Evolutionary conservation across 768 basidiomycete genomes (phyloP), one percentile per base, ranked within the genome.

Genomic region (Leucosporidium yakuticum): DNA sequence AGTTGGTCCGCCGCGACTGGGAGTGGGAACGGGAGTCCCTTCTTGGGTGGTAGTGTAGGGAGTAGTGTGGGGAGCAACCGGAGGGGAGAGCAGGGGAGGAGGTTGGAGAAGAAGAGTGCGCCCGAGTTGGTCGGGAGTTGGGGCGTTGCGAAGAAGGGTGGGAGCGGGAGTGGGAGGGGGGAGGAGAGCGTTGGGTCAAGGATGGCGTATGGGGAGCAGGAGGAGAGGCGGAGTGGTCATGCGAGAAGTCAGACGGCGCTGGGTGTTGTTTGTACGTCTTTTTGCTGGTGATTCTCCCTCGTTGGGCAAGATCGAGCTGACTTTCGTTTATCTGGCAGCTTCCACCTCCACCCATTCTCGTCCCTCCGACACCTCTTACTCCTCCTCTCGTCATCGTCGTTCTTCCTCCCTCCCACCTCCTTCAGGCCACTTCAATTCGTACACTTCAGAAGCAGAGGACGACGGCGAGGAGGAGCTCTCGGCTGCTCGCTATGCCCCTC

Each of bases 31-130:
- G 14, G 29, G 1, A 17, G 34, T 19, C 44, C 59, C 2, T 9
- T 23, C 17, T 56, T 15, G n/a, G 57, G 31, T 36, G 23, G 55
- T 20, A 14, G 14, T 19, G 11, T 20, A 31, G 31, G 34, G 57
- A 58, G 39, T 44, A 44, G 39, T 44, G 39, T 44, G 39, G 39
- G 39, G 6, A 44, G 39, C 17, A 44, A n/a, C n/a, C n/a, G 39
- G 39, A 36, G 34, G 34, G 12, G 12, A 6, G 34, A 36, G 34
- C 34, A 36, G 34, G 34, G 34, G 34, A 36, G 34, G 34, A 44
- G 23, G 44, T 20, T 70, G 2, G 23, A 60, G 55, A 67, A 70
- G 63, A 48, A 67, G 29, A 63, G 62, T 11, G 69, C 65, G 14
- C 69, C 69, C 0, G 63, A 70, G 34, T 58, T 70, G 0, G 61